Evolutionary conservation across 176 grass and related monocot species (phyloP), one percentile per base, ranked within the genome.

Genomic region (Lolium rigidum): DNA sequence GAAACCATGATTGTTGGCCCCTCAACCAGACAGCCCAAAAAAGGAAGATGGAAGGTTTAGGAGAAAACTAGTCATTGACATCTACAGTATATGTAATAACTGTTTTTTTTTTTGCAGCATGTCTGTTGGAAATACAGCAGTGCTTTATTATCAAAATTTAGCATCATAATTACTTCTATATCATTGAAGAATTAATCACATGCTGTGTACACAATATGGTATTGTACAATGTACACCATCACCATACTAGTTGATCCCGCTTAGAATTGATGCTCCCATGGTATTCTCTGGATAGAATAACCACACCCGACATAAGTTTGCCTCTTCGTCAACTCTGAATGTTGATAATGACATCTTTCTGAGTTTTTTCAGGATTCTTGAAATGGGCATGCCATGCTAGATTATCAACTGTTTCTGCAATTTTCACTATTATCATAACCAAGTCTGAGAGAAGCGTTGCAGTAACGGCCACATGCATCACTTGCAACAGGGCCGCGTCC

Each of bases 381-480:
- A 98, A 95, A 47, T 63, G 25, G 4, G 91, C 95, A 64, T 91
- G 88, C 41, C 73, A 84, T 0, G 93, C 93, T 37, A 98, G 74
- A 49, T 84, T 92, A 1, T 92, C 90, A 12, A 94, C 88, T 5
- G 93, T 86, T 15, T 87, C 80, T 0, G 67, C 58, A 48, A 98
- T 93, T 49, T 89, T 83, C 65, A 88, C 59, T 4, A 68, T 71
- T 51, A 65, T 86, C 9, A 37, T 44, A 43, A 98, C 93, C 80
- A 95, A 48, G 25, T 98, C 93, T 8, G 91, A 83, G 18, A 98
- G 82, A 26, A 98, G 91, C 11, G 93, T 92, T 0, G 93, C 86
- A 3, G 91, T 89, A 37, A 90, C 90, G 6, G 93, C 90, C 28
- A 94, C 88, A 22, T 92, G 93, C 65, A 94, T 83, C 52, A 85